Evolutionary conservation across 108 stramenopile genomes (phyloP).

Genomic region (Pseudonitzschia delicatissima): DNA sequence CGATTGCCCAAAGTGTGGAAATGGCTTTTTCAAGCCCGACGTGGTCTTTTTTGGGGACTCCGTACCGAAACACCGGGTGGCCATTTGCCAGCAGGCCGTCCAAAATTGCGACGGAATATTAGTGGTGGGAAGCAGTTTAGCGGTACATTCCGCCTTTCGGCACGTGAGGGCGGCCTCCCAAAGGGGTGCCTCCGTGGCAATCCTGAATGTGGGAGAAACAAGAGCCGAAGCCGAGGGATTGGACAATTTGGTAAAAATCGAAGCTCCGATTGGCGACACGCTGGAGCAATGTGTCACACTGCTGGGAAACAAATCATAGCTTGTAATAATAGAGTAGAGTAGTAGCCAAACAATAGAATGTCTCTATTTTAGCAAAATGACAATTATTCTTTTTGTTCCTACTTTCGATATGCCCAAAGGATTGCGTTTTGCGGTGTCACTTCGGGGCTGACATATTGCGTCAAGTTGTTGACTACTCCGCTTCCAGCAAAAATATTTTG

Average conservation of each 20-base stretch:
- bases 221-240: constrained; percentile 74
- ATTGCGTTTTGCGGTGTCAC: too few relatives aligned
- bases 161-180: constrained; percentile 61
- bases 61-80: constrained; percentile 49
- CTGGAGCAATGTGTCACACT: constrained; percentile 31
- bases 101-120: constrained; percentile 77
- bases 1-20: constrained; percentile 66
- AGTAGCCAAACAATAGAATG: too few relatives aligned
- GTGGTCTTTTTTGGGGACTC: constrained; percentile 96
- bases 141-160: constrained; percentile 87
- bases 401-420: too few relatives aligned
- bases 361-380: too few relatives aligned
- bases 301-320: too few relatives aligned
- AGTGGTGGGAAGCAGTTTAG: constrained; percentile 84
- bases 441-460: too few relatives aligned
- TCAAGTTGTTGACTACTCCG: constrained; percentile 19
- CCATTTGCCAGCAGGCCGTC: constrained; percentile 59
- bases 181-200: constrained; percentile 61
- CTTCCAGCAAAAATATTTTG: constrained; percentile 31
- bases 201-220: constrained; percentile 91
- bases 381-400: too few relatives aligned
- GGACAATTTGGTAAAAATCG: constrained; percentile 41
- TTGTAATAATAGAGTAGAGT: too few relatives aligned
- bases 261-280: constrained; percentile 51
- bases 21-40: constrained; percentile 91